Conservation (phyloP, 495 filamentous ascomycete genomes). For the Aspergillus wentii region DNA sequence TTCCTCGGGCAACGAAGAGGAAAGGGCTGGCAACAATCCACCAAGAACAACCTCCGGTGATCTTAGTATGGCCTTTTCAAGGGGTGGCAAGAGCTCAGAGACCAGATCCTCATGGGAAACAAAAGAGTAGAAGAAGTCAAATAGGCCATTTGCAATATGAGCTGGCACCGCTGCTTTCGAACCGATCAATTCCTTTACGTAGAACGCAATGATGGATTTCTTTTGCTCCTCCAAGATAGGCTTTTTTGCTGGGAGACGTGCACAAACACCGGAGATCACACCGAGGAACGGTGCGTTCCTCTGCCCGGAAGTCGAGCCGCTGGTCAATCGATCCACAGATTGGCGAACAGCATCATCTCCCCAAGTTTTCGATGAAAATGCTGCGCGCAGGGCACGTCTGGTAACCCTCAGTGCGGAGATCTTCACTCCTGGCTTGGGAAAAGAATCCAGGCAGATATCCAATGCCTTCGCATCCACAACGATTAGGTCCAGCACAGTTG, state of each 20-base stretch:
- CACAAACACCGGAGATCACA: slow-evolving; percentile 78
- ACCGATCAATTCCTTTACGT: slow-evolving; percentile 76
- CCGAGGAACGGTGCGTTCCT: slow-evolving; percentile 76
- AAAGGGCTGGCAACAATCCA: slow-evolving; percentile 65
- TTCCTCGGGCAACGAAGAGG: slow-evolving; percentile 58
- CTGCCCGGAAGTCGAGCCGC: slow-evolving; percentile 53
- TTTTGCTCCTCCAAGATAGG: slow-evolving; percentile 58
- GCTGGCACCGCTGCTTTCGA: slow-evolving; percentile 65
- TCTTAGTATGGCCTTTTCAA: slow-evolving; percentile 85
- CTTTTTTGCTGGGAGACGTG: slow-evolving; percentile 56
- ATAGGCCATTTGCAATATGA: slow-evolving; percentile 67
- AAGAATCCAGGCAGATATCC: slow-evolving; percentile 67
- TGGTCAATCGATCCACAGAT: slow-evolving; percentile 59
- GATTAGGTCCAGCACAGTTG: slow-evolving; percentile 59
- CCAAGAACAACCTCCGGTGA: slow-evolving; percentile 85
- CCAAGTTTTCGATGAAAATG: slow-evolving; percentile 55
- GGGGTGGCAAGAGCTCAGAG: slow-evolving; percentile 68
- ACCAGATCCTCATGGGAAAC: slow-evolving; percentile 69
- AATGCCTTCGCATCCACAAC: slow-evolving; percentile 60
- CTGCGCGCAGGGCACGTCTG: slow-evolving; percentile 64
- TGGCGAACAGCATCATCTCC: slow-evolving; percentile 57
- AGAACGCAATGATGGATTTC: slow-evolving; percentile 70
- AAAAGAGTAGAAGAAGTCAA: slow-evolving; percentile 80
- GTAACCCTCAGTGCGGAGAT: slow-evolving; percentile 66
- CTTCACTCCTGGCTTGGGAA: slow-evolving; percentile 52